Percentiles rank a stretch among this genome's conserved stretches.
These are phyloP conservation scores for Chaetomidium leptoderma DNA, from an alignment of 495 filamentous ascomycete species.

Conservation along the genomic window DNA sequence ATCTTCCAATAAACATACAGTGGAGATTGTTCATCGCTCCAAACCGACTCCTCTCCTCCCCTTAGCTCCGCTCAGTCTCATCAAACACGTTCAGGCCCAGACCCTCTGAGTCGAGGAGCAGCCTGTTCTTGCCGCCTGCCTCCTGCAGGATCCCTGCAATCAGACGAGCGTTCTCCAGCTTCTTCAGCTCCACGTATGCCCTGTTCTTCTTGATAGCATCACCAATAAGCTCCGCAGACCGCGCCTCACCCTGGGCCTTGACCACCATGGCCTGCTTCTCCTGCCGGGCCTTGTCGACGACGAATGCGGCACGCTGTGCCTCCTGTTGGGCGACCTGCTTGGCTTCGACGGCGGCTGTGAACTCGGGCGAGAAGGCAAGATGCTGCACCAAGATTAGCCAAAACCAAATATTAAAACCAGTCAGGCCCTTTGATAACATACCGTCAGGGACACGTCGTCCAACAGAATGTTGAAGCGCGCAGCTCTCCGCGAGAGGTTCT, in stretches of 20 bases:
- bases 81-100: conserved; percentile 85
- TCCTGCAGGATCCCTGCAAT: conserved; percentile 83
- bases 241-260: conserved; percentile 96
- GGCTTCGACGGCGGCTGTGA: conserved; percentile 96
- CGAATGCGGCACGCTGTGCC: conserved; percentile 92
- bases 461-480: conserved; percentile 95
- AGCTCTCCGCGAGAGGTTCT: conserved; percentile 85
- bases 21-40: conserved; percentile 37
- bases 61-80: conserved; percentile 46
- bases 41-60: conserved; percentile 6
- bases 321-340: conserved; percentile 99
- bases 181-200: conserved; percentile 91
- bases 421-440: conserved; percentile 41
- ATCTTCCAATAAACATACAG: conserved; percentile 40
- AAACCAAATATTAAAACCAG: background rate
- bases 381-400: conserved; percentile 55
- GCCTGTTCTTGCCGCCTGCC: conserved; percentile 83
- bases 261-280: conserved; percentile 99
- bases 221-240: conserved; percentile 95
- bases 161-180: conserved; percentile 90
- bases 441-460: conserved; percentile 95
- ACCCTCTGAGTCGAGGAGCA: conserved; percentile 85
- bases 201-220: conserved; percentile 99
- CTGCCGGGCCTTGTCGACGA: conserved; percentile 97
- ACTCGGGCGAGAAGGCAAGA: conserved; percentile 97